Conservation (phyloP, 352 stramenopile genomes). For the Pythium grandisporangium region DNA sequence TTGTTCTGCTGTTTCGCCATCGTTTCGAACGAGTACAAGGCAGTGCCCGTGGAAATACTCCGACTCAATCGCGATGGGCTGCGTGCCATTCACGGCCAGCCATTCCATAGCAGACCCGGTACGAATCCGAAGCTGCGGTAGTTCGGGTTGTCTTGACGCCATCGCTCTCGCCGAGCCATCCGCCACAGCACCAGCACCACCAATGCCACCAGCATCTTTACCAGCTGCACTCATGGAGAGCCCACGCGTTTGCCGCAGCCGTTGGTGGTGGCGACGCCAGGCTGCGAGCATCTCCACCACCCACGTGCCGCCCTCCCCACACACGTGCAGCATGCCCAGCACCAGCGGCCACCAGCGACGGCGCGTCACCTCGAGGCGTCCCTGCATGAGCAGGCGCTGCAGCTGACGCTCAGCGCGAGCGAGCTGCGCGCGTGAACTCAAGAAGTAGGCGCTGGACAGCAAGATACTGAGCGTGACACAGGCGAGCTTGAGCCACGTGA, state of each 20-base stretch:
- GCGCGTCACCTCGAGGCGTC: too few relatives aligned
- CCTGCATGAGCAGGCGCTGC: too few relatives aligned
- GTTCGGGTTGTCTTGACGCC: too few relatives aligned
- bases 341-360: too few relatives aligned
- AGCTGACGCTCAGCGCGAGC: slow-evolving; percentile 11
- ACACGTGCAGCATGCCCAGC: too few relatives aligned
- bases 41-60: slow-evolving; percentile 27
- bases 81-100: slow-evolving; percentile 20
- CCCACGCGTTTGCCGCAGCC: slow-evolving; percentile 10
- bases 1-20: slow-evolving; percentile 1
- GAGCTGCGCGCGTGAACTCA: slow-evolving; percentile 14
- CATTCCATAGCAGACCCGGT: not conserved
- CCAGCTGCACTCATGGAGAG: slow-evolving; percentile 5
- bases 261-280: too few relatives aligned
- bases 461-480: slow-evolving; percentile 24
- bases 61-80: slow-evolving; percentile 36
- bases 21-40: slow-evolving; percentile 27
- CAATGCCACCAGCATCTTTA: slow-evolving; percentile 2
- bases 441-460: slow-evolving; percentile 30
- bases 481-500: slow-evolving; percentile 30
- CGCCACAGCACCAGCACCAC: not conserved
- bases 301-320: too few relatives aligned
- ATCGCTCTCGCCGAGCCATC: not conserved
- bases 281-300: too few relatives aligned
- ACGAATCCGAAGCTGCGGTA: slow-evolving; percentile 21